Conservation (phyloP, 2,329 filamentous ascomycete genomes). For the Plectosphaerella sp. region DNA sequence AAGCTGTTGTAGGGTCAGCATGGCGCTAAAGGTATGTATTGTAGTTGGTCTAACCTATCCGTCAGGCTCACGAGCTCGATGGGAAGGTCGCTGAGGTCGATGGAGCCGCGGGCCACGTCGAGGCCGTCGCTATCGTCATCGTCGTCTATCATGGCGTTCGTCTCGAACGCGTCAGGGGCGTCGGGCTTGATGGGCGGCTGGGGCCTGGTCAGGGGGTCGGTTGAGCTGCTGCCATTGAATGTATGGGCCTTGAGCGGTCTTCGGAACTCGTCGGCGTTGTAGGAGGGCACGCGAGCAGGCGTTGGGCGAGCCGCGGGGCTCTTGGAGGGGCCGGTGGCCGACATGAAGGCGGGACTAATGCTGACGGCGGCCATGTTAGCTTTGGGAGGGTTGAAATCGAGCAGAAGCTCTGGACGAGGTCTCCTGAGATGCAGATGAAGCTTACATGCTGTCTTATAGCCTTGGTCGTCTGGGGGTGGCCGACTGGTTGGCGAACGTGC, state of each 20-base stretch:
- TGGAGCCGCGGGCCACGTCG: conserved; percentile 49
- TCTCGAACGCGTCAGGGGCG: conserved; percentile 46
- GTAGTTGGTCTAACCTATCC: conserved; percentile 60
- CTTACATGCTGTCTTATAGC: not conserved
- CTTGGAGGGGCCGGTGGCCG: conserved; percentile 22
- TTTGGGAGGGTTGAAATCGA: not conserved
- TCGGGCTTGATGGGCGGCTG: conserved; percentile 18
- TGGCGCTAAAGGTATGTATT: not conserved
- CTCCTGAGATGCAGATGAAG: not conserved
- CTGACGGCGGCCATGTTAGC: conserved; percentile 7
- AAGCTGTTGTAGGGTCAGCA: conserved; percentile 55
- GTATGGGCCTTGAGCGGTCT: not conserved
- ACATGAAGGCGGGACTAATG: conserved; percentile 21
- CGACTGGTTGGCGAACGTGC: not conserved
- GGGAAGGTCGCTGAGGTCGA: conserved; percentile 82
- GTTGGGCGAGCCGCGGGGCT: conserved; percentile 23
- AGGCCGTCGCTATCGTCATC: conserved; percentile 38
- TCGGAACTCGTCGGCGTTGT: not conserved
- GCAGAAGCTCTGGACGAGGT: not conserved
- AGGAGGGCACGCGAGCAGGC: conserved; percentile 22
- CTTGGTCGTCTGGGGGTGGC: not conserved
- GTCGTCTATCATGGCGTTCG: conserved; percentile 30
- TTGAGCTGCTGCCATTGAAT: not conserved
- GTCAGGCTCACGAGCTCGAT: conserved; percentile 89
- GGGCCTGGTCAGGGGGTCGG: conserved; percentile 4